These are phyloP conservation scores for Exutisphaerella laricina DNA, from an alignment of 2,329 filamentous ascomycete species.

Conservation along the genomic window DNA sequence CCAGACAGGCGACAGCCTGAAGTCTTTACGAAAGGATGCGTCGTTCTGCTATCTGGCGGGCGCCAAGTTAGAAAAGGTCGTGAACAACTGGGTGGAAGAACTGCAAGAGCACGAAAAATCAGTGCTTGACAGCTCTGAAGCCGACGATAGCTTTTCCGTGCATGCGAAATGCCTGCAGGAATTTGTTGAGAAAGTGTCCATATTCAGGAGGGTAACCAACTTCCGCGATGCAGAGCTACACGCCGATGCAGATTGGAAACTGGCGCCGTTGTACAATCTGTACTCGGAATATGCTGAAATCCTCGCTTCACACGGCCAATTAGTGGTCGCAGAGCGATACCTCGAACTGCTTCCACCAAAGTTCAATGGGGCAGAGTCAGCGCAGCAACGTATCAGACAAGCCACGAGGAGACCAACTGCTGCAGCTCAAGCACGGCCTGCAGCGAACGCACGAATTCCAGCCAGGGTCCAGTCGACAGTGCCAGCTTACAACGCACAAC, in stretches of 20 bases:
- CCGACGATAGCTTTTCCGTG: constrained; percentile 82
- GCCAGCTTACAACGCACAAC: constrained; percentile 31
- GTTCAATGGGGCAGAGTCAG: constrained; percentile 82
- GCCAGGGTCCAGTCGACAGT: constrained; percentile 17
- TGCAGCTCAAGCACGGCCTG: constrained; percentile 29
- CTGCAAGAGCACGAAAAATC: constrained; percentile 77
- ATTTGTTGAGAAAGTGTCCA: constrained; percentile 96
- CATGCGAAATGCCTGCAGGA: constrained; percentile 83
- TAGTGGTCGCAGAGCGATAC: constrained; percentile 84
- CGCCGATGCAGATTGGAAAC: constrained; percentile 77
- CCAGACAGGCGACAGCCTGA: constrained; percentile 46
- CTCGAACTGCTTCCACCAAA: constrained; percentile 76
- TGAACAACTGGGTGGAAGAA: constrained; percentile 87
- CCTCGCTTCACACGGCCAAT: constrained; percentile 79
- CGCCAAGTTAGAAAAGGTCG: constrained; percentile 95
- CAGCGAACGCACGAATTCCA: constrained; percentile 28
- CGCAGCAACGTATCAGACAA: constrained; percentile 75
- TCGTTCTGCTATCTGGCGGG: constrained; percentile 95
- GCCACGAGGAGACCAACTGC: constrained; percentile 57
- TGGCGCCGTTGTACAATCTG: constrained; percentile 81
- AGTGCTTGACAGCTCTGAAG: constrained; percentile 52
- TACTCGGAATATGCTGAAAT: constrained; percentile 98
- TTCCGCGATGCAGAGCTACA: constrained; percentile 74
- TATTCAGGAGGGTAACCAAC: constrained; percentile 90
- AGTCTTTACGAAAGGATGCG: constrained; percentile 68